phyloP scores from a whole-genome alignment of 2,329 filamentous ascomycete species.

The Nigrograna mackinnonii region DNA sequence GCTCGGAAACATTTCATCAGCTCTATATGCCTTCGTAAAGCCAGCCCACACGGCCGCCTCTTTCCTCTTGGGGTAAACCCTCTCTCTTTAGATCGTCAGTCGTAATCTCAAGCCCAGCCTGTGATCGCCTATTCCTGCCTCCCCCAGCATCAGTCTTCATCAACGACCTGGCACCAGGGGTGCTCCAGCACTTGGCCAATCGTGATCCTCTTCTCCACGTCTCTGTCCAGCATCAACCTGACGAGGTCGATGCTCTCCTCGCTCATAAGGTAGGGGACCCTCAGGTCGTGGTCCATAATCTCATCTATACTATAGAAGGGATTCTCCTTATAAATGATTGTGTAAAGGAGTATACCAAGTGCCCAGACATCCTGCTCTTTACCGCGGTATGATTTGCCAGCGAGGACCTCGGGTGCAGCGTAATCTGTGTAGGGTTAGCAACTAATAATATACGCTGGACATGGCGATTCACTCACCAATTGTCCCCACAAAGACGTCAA shows the following conservation, averaged over 20 bases:
- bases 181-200: constrained; percentile 88
- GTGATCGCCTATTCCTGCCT: too few species aligned
- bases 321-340: constrained; percentile 99
- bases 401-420: constrained; percentile 95
- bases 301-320: constrained; percentile 99
- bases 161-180: constrained; percentile 67
- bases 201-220: constrained; percentile 80
- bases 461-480: constrained; percentile 79
- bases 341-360: constrained; percentile 93
- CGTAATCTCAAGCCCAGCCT: too few species aligned
- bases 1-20: too few species aligned
- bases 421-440: constrained; percentile 70
- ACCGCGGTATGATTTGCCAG: constrained; percentile 87
- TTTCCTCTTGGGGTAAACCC: too few species aligned
- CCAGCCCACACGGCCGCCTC: too few species aligned
- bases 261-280: constrained; percentile 85
- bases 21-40: too few species aligned
- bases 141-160: too few species aligned
- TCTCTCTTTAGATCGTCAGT: too few species aligned
- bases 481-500: constrained; percentile 98
- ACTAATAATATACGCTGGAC: too few species aligned
- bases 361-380: constrained; percentile 99
- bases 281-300: constrained; percentile 95
- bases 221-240: constrained; percentile 86
- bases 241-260: constrained; percentile 93